phyloP scores from a whole-genome alignment of 768 basidiomycete species.

The Mycena filopes region DNA sequence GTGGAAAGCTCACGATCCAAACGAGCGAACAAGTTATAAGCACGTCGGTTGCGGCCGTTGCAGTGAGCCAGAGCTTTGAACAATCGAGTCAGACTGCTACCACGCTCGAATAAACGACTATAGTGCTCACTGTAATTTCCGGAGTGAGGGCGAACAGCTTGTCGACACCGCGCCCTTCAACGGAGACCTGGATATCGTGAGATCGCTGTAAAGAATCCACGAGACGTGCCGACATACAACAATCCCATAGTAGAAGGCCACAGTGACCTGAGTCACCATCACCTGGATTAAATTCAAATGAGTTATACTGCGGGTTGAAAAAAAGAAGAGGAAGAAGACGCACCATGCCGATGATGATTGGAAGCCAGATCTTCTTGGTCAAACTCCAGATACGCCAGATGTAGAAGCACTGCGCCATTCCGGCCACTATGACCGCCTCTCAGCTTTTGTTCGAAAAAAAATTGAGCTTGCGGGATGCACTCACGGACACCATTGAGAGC shows the following conservation, averaged over 20 bases:
- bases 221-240: neutral
- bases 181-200: neutral
- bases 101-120: neutral
- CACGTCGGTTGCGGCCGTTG: constrained; percentile 12
- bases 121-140: constrained; percentile 9
- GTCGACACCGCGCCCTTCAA: neutral
- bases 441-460: neutral
- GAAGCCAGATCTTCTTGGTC: constrained; percentile 16
- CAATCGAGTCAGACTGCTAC: no score
- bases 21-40: constrained; percentile 41
- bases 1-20: constrained; percentile 4
- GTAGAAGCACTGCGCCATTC: constrained; percentile 28
- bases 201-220: neutral
- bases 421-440: constrained; percentile 12
- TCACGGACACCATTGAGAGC: constrained; percentile 9
- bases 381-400: constrained; percentile 28
- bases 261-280: constrained; percentile 7
- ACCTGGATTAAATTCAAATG: neutral
- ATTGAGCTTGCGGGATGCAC: neutral
- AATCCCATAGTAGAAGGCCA: constrained; percentile 10
- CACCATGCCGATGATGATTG: constrained; percentile 9
- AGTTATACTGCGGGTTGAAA: no score
- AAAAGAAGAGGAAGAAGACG: no score
- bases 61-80: constrained; percentile 25
- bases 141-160: neutral